Base-by-base conservation (phyloP, 1,139 yeast genomes). In the Pichia sp. region DNA sequence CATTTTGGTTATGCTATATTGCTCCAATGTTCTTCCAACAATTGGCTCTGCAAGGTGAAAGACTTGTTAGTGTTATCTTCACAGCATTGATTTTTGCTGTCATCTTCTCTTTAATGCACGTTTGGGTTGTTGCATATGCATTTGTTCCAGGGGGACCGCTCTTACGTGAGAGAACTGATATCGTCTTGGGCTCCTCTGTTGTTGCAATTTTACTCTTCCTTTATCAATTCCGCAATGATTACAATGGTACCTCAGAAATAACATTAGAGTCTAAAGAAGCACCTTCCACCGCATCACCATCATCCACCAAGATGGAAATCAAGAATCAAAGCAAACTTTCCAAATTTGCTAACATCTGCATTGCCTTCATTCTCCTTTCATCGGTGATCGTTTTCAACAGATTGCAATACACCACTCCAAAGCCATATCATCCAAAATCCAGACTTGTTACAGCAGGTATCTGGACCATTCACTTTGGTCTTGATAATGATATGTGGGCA, bases 401-500 rank as follows among this genome's bases (percentile, higher is more conserved):
- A 49, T 70, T 70, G 54, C 83, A 82, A 44, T 61, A 67, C 10
- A 59, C 58, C 10, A 69, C 69, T 13, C 84, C 84, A 30, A 60
- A 61, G 40, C 97, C 97, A 18, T 79, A 76, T 53, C 91, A 88
- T 53, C 78, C 82, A 18, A 79, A 79, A 11, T 74, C 87, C 10
- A 72, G 77, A 50, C 60, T 86, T 3, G 74, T 91, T 53, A 87
- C 95, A 3, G 88, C 96, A 1, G 98, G 96, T 54, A 88, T 91
- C 46, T 91, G 98, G 98, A 91, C 98, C 26, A 80, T 91, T 45
- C 98, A 91, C 62, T 91, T 91, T 55, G 98, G 96, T 16, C 69
- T 91, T 38, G 98, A 91, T 58, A 91, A 91, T 57, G 96, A 88
- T 57, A 83, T 91, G 94, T 91, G 98, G 98, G 93, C 94, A 1